Base-by-base conservation (phyloP, 2,329 filamentous ascomycete species). In the Cladophialophora psammophila region DNA sequence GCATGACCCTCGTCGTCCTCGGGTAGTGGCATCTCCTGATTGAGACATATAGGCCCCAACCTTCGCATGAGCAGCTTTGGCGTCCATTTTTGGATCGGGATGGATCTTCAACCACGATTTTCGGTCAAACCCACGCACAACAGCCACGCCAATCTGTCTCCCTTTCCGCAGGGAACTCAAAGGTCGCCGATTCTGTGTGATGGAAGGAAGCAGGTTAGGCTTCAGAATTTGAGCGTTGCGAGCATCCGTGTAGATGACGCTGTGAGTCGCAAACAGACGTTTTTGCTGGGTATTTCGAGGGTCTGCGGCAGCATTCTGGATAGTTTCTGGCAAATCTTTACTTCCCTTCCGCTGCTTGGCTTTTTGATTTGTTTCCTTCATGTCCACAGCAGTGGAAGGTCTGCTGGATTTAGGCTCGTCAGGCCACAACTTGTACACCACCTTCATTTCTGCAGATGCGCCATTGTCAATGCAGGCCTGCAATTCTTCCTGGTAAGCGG, bases 401-500 rank as follows among this genome's bases (percentile, higher is more conserved):
- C 72, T 75, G 71, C 71, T 80, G 77, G 69, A 69, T 61, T 74
- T 75, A 52, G 75, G 76, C 40, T 76, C 72, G 5, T 79, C 74
- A 0, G 91, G 90, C 93, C 94, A 97, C 8, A 98, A 81, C 40
- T 84, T 88, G 78, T 97, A 89, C 0, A 92, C 87, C 7, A 97
- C 90, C 77, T 98, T 98, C 80, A 95, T 90, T 78, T 99, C 95
- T 0, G 94, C 95, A 9, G 90, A 83, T 1, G 94, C 90, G 1
- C 95, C 95, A 65, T 97, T 92, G 59, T 97, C 92, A 5, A 97
- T 85, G 5, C 95, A 96, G 78, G 93, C 96, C 71, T 90, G 89
- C 7, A 99, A 82, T 78, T 99, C 94, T 74, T 97, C 94, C 60
- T 86, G 86, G 93, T 95, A 99, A 1, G 94, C 97, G 73, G 95